Evolutionary conservation across 2,329 filamentous ascomycete species (phyloP), one percentile per base, ranked within the genome.

Genomic region (Colletotrichum phormii): DNA sequence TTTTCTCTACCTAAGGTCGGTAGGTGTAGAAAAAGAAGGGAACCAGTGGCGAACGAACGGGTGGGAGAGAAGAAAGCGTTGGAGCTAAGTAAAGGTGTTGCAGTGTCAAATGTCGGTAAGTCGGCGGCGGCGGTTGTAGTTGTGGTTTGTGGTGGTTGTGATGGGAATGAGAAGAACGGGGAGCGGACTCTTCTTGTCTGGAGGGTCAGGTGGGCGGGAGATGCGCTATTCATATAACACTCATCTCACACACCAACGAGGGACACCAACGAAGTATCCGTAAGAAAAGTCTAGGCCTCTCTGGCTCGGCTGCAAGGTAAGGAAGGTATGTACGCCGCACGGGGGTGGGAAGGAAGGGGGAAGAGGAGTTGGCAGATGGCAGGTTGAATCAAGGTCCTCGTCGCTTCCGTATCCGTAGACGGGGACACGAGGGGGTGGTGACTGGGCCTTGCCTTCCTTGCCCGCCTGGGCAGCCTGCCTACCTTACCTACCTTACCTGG

Each of bases 171-270:
- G 37, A 18, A 26, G 24, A 33, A 49, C n/a, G 13, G 26, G 24
- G 4, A 35, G 5, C 3, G 18, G 18, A 4, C 7, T 2, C 8
- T 6, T 49, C 9, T 49, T 15, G 37, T 7, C 42, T 49, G 42
- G 42, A 18, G 42, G 8, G 42, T 49, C 24, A 4, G 54, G 22
- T 42, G 66, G 60, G 60, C 67, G 67, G 67, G 67, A 65, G 60
- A 69, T 64, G 51, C 51, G 53, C 67, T 59, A 65, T 69, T 53
- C 61, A 69, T 65, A 69, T 59, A 69, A 64, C 64, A 64, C 22
- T 69, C 42, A 42, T 49, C 42, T 26, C 46, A 69, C 58, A 26
- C n/a, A 55, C 33, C 37, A 33, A 12, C 31, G 24, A 42, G 22
- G 24, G 49, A 33, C 31, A 37, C 35, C 35, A 49, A n/a, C 18